Conservation (phyloP, 192 early-diverging fungal species). For the Funneliformis geosporum region DNA sequence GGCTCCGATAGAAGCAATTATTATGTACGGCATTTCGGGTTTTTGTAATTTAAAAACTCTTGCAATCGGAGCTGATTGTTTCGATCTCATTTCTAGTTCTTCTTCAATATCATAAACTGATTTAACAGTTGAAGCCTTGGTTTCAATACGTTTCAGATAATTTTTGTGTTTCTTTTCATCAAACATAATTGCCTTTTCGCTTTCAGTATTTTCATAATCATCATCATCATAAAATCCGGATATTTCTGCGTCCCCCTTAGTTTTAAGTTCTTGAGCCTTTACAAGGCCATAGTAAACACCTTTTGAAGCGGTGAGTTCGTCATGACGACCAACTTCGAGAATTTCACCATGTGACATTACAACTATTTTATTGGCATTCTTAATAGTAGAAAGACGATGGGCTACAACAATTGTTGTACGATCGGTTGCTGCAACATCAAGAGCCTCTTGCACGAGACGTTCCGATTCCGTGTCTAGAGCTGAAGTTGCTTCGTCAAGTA, state of each 20-base stretch:
- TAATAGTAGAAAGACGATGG: constrained; percentile 71
- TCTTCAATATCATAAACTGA: constrained; percentile 43
- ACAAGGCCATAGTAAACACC: constrained; percentile 58
- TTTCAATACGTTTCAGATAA: constrained; percentile 38
- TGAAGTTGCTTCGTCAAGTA: constrained; percentile 79
- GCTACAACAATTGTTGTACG: constrained; percentile 74
- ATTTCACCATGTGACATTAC: constrained; percentile 58
- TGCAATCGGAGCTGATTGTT: constrained; percentile 54
- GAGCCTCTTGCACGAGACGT: constrained; percentile 63
- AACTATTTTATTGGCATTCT: constrained; percentile 68
- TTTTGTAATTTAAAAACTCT: constrained; percentile 56
- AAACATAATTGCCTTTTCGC: constrained; percentile 34
- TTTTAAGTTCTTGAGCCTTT: constrained; percentile 60
- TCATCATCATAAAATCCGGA: constrained; percentile 27
- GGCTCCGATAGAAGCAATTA: constrained; percentile 60
- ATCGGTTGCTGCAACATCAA: constrained; percentile 54
- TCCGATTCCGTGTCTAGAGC: constrained; percentile 75
- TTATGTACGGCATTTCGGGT: constrained; percentile 54
- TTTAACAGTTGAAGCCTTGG: constrained; percentile 48
- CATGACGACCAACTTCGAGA: constrained; percentile 57
- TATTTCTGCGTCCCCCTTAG: constrained; percentile 27
- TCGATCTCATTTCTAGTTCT: constrained; percentile 42
- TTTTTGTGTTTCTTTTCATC: constrained; percentile 38
- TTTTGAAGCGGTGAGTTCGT: constrained; percentile 51
- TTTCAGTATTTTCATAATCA: constrained; percentile 14